Base-by-base conservation (phyloP, 768 basidiomycete genomes). In the Gyrodon lividus region DNA sequence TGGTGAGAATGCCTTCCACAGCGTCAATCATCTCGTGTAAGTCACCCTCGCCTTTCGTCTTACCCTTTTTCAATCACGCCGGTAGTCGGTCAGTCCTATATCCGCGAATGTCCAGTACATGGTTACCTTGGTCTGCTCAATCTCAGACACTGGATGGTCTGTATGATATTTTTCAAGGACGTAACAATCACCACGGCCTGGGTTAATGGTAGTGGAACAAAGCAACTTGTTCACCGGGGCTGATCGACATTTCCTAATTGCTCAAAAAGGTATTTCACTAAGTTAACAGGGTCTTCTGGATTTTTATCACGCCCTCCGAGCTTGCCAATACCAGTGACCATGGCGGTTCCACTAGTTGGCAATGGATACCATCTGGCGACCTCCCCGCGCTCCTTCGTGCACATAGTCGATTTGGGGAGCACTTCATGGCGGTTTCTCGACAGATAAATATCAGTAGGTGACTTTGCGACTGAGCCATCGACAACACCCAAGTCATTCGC, bases 121-220 rank as follows among this genome's bases (percentile, higher is more conserved):
- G 24, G 34, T 34, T 24, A 48, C 22, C 44, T 46, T 51, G 48
- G 48, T 37, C 48, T 6, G 20, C 39, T 49, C 47, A n/a, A 42
- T 34, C 42, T 54, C 44, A 37, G 28, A 24, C 63, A 64, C 62
- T 65, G 62, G 58, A 63, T 64, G 62, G 62, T 65, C 43, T 43
- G 50, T 38, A 43, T 45, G 34, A 45, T 46, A 45, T 50, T 50
- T 46, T 43, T 35, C 49, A 53, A 33, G 43, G 31, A 44, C 51
- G 37, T 50, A 38, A 54, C 40, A 24, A 28, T 46, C 17, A 28
- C 20, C 14, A 46, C 44, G 51, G 52, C 54, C 44, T 28, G 50
- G 49, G 26, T 49, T 20, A 50, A 52, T 14, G n/a, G n/a, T n/a
- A n/a, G n/a, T n/a, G n/a, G 33, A 46, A 45, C 58, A 58, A 48